Conservation (phyloP, 2,329 filamentous ascomycete species). For the Microsporum audouinii region DNA sequence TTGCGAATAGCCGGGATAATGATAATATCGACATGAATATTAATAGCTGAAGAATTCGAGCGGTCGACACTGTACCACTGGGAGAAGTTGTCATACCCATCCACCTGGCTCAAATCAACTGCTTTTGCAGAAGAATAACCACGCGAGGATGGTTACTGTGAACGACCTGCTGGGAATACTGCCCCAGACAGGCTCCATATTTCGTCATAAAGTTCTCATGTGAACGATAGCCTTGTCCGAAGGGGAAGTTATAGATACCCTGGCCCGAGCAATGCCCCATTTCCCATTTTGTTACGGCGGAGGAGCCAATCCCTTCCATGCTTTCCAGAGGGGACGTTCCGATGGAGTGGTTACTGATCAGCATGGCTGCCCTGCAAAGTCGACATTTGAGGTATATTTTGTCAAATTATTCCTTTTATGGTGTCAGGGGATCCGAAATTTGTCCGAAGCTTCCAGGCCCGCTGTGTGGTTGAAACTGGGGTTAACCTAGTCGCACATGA, state of each 20-base stretch:
- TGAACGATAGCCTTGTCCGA: not conserved
- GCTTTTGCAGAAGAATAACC: not conserved
- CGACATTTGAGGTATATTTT: constrained; percentile 9
- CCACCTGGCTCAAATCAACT: not conserved
- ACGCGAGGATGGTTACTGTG: not conserved
- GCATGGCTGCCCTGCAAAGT: constrained; percentile 8
- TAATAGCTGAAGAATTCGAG: not conserved
- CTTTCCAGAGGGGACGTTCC: constrained; percentile 7
- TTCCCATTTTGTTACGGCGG: not conserved
- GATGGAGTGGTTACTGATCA: constrained; percentile 11
- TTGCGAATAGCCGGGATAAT: not conserved
- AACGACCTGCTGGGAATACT: constrained; percentile 1
- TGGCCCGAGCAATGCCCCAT: not conserved
- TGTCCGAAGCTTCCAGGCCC: constrained; percentile 11
- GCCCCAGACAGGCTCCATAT: constrained; percentile 2
- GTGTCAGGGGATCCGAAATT: constrained; percentile 7
- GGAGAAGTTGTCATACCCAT: not conserved
- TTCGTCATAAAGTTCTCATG: not conserved
- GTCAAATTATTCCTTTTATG: constrained; percentile 4
- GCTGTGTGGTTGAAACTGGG: constrained; percentile 9
- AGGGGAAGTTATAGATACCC: not conserved
- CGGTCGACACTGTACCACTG: not conserved
- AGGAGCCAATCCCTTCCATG: not conserved
- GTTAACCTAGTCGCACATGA: constrained; percentile 9
- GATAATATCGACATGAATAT: not conserved